Evolutionary conservation across 1,284 basidiomycete species (phyloP).

Genomic region (Sporisorium reilianum): DNA sequence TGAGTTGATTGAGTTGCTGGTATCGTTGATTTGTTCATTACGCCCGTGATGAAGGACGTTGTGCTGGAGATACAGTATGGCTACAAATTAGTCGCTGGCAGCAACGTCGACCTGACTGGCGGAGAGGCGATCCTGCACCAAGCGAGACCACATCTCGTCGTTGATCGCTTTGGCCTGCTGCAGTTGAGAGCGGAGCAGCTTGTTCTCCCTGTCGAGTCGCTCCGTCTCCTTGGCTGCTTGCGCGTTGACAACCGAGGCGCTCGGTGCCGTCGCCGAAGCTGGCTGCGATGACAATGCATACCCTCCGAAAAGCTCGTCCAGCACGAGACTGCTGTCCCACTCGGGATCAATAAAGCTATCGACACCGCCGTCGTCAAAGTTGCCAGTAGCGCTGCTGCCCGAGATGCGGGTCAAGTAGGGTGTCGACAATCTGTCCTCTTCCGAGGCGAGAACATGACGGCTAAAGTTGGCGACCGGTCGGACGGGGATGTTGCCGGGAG

Average conservation of each 20-base stretch:
- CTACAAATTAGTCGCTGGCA: slow-evolving; percentile 15
- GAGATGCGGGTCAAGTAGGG: slow-evolving; percentile 38
- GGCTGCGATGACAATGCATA: neutral
- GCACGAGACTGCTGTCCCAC: slow-evolving; percentile 42
- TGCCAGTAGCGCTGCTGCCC: slow-evolving; percentile 7
- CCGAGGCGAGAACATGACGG: slow-evolving; percentile 28
- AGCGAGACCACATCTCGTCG: slow-evolving; percentile 58
- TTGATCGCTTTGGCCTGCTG: slow-evolving; percentile 60
- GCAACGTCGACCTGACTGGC: slow-evolving; percentile 17
- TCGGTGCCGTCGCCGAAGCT: neutral
- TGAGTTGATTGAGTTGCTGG: neutral
- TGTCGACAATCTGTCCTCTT: slow-evolving; percentile 37
- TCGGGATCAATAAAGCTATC: slow-evolving; percentile 40
- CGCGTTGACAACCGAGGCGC: slow-evolving; percentile 1
- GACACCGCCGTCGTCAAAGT: slow-evolving; percentile 8
- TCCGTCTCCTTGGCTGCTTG: slow-evolving; percentile 14
- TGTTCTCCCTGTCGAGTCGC: slow-evolving; percentile 28
- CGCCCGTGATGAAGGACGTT: neutral
- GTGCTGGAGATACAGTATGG: too few relatives aligned
- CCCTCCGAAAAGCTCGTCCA: slow-evolving; percentile 13
- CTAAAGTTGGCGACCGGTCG: slow-evolving; percentile 41
- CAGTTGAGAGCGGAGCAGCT: slow-evolving; percentile 50
- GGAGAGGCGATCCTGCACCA: slow-evolving; percentile 43
- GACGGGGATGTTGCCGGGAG: slow-evolving; percentile 27
- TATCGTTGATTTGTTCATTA: neutral